Evolutionary conservation across 352 stramenopile genomes (phyloP).

Genomic region (Pythium guiyangense): DNA sequence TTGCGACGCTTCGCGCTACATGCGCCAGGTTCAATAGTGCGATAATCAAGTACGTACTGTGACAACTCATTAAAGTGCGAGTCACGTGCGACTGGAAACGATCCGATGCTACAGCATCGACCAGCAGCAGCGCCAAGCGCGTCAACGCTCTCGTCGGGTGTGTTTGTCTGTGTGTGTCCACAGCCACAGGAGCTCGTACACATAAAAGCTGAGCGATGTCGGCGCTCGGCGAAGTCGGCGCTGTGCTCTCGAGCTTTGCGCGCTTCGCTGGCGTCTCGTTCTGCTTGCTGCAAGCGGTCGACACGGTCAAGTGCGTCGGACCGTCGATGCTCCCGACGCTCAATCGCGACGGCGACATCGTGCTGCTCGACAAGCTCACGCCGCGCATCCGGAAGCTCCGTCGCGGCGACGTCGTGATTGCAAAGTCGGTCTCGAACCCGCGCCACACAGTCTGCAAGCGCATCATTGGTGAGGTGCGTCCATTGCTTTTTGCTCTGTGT

Average conservation of each 20-base stretch:
- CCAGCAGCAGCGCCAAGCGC: no score
- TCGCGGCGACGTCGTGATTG: slow-evolving; percentile 86
- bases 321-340: slow-evolving; percentile 90
- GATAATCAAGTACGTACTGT: no score
- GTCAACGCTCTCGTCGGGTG: not conserved
- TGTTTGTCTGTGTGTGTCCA: no score
- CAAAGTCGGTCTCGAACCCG: slow-evolving; percentile 82
- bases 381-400: slow-evolving; percentile 56
- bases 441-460: slow-evolving; percentile 88
- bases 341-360: slow-evolving; percentile 86
- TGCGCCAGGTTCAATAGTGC: no score
- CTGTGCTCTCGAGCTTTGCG: slow-evolving; percentile 63
- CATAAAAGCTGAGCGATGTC: slow-evolving; percentile 2
- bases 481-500: no score
- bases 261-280: slow-evolving; percentile 72
- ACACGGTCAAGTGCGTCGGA: slow-evolving; percentile 86
- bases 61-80: not conserved
- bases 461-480: slow-evolving; percentile 68
- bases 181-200: no score
- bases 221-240: slow-evolving; percentile 32
- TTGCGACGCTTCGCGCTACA: no score
- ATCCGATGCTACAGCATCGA: no score
- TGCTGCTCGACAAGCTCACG: slow-evolving; percentile 88
- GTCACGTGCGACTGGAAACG: no score
- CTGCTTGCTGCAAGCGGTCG: slow-evolving; percentile 61